These are phyloP conservation scores for Paxillus involutus DNA, from an alignment of 768 basidiomycete genomes.

Conservation along the genomic window DNA sequence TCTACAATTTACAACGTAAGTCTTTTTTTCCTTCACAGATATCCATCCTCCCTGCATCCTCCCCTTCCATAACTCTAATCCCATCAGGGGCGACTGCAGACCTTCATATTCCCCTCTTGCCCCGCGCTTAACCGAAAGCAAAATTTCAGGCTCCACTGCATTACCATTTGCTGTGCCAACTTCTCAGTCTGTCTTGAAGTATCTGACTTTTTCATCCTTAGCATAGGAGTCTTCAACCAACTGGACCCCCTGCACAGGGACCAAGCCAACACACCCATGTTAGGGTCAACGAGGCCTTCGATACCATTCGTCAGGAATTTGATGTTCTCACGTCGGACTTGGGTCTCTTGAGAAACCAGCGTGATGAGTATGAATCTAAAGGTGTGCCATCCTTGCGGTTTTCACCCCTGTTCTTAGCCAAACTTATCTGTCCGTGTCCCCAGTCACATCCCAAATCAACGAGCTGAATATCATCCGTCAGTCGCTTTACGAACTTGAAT, in stretches of 20 bases:
- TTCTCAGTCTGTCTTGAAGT: background rate
- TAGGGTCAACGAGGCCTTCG: conserved; percentile 76
- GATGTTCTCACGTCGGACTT: conserved; percentile 73
- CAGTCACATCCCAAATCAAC: conserved; percentile 81
- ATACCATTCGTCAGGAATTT: conserved; percentile 81
- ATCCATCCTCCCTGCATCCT: background rate
- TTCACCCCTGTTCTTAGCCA: background rate
- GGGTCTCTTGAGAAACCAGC: conserved; percentile 64
- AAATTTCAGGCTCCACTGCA: conserved; percentile 22
- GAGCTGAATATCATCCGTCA: conserved; percentile 90
- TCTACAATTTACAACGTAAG: conserved; percentile 40
- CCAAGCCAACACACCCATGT: conserved; percentile 38
- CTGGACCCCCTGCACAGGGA: conserved; percentile 44
- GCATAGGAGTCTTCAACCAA: conserved; percentile 58
- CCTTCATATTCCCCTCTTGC: background rate
- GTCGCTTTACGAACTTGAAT: conserved; percentile 88
- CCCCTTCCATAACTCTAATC: background rate
- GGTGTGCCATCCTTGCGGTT: conserved; percentile 46
- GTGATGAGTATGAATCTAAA: conserved; percentile 90
- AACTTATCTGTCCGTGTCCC: conserved; percentile 7
- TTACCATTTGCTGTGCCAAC: background rate
- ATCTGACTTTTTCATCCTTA: conserved; percentile 22
- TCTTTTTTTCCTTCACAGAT: conserved; percentile 1
- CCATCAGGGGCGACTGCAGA: background rate
- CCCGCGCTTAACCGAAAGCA: conserved; percentile 14